A percentile compares a stretch with the other conserved stretches of the same genome.
Evolutionary conservation across 768 basidiomycete genomes (phyloP).

Genomic region (Auriculariales sp.): DNA sequence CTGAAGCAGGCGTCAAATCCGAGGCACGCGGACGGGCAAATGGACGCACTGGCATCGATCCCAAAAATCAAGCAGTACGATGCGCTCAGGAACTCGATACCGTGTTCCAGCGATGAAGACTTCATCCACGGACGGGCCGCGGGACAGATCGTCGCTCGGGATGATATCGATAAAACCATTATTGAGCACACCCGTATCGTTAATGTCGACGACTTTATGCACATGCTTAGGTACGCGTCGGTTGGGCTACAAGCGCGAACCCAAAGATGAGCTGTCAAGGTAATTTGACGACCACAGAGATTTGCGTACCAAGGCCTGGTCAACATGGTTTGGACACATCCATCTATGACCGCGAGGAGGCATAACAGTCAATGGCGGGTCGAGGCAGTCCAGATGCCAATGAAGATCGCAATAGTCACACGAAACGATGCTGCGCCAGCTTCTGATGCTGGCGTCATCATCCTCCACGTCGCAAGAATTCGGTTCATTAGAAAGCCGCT

Average conservation of each 20-base stretch:
- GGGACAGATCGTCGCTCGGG: constrained; percentile 40
- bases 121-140: constrained; percentile 49
- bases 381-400: constrained; percentile 95
- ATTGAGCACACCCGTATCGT: constrained; percentile 59
- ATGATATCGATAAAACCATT: constrained; percentile 88
- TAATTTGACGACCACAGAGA: constrained; percentile 2
- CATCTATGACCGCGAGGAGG: constrained; percentile 84
- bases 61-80: constrained; percentile 94
- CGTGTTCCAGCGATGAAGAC: constrained; percentile 77
- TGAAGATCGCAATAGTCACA: constrained; percentile 92
- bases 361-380: constrained; percentile 76
- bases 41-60: constrained; percentile 41
- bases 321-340: constrained; percentile 99
- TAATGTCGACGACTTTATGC: constrained; percentile 55
- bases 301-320: constrained; percentile 58
- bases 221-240: constrained; percentile 65
- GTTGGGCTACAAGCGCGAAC: constrained; percentile 50
- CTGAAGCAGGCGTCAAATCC: constrained; percentile 10
- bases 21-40: constrained; percentile 29
- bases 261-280: too few relatives aligned
- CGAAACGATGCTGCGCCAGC: constrained; percentile 67
- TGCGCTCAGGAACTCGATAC: constrained; percentile 84
- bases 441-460: background rate
- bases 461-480: background rate
- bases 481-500: constrained; percentile 1